These are phyloP conservation scores for Parathielavia appendiculata DNA, from an alignment of 495 filamentous ascomycete genomes.

Conservation along the genomic window DNA sequence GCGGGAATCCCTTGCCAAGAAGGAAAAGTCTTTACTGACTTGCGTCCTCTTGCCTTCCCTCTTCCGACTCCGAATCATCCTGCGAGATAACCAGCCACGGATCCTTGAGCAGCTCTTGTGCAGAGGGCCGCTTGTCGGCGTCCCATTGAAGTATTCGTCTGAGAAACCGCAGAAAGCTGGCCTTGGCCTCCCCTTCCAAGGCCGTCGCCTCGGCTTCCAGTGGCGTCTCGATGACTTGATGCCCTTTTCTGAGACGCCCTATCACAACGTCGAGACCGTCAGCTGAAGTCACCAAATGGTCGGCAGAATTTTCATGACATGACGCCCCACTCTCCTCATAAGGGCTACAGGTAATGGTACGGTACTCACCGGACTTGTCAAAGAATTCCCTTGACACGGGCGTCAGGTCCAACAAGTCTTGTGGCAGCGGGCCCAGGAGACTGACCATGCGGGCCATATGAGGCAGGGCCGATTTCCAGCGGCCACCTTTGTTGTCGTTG, in stretches of 20 bases:
- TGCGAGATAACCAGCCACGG: constrained; percentile 4
- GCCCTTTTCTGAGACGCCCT: constrained; percentile 2
- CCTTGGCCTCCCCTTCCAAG: background rate
- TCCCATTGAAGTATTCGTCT: constrained; percentile 6
- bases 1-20: too few relatives aligned
- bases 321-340: too few relatives aligned
- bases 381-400: background rate
- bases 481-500: background rate
- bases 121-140: background rate
- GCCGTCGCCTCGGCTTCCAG: background rate
- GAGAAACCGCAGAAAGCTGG: constrained; percentile 2
- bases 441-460: constrained; percentile 7
- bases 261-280: background rate
- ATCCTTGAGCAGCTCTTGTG: constrained; percentile 6
- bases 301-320: too few relatives aligned
- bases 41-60: too few relatives aligned
- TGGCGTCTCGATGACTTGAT: background rate
- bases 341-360: too few relatives aligned
- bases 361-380: background rate
- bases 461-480: background rate
- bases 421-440: constrained; percentile 1
- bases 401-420: background rate
- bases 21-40: too few relatives aligned
- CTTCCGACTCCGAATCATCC: too few relatives aligned
- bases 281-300: background rate